These are phyloP conservation scores for Metschnikowia drakensbergensis DNA, from an alignment of 805 yeast species.

Conservation along the genomic window DNA sequence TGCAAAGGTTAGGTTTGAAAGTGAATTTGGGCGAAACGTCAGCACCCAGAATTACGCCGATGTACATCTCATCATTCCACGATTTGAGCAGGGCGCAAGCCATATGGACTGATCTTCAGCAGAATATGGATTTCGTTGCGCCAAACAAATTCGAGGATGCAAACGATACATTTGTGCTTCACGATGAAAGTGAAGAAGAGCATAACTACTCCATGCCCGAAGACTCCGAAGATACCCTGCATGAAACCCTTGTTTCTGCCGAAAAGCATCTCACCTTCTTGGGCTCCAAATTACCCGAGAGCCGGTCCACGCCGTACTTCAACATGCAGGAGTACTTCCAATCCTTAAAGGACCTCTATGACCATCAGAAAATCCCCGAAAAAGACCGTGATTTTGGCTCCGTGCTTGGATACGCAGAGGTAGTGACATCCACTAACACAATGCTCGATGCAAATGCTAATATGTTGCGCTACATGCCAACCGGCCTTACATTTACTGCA, in stretches of 20 bases:
- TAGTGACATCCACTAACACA: constrained; percentile 81
- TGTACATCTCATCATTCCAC: constrained; percentile 46
- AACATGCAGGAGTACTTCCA: constrained; percentile 55
- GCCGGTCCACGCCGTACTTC: constrained; percentile 67
- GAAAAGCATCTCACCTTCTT: constrained; percentile 52
- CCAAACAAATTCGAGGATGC: constrained; percentile 44
- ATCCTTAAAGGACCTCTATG: constrained; percentile 34
- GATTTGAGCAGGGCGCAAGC: constrained; percentile 27
- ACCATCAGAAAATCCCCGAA: constrained; percentile 20
- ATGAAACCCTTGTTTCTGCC: constrained; percentile 24
- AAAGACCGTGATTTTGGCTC: constrained; percentile 51
- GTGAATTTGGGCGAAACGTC: constrained; percentile 52
- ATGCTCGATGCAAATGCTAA: constrained; percentile 69
- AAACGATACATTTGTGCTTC: constrained; percentile 54
- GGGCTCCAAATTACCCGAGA: constrained; percentile 44
- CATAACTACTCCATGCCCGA: constrained; percentile 12
- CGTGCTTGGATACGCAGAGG: constrained; percentile 73
- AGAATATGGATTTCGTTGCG: constrained; percentile 32
- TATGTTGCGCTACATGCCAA: constrained; percentile 57
- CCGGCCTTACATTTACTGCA: constrained; percentile 68
- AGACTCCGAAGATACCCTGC: constrained; percentile 13
- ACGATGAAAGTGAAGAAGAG: constrained; percentile 32
- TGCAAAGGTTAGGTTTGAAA: constrained; percentile 60
- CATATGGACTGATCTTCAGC: constrained; percentile 35
- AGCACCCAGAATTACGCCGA: constrained; percentile 67